These are phyloP conservation scores for Nemophila menziesii DNA, from an alignment of 257 asterid species.

Conservation along the genomic window DNA sequence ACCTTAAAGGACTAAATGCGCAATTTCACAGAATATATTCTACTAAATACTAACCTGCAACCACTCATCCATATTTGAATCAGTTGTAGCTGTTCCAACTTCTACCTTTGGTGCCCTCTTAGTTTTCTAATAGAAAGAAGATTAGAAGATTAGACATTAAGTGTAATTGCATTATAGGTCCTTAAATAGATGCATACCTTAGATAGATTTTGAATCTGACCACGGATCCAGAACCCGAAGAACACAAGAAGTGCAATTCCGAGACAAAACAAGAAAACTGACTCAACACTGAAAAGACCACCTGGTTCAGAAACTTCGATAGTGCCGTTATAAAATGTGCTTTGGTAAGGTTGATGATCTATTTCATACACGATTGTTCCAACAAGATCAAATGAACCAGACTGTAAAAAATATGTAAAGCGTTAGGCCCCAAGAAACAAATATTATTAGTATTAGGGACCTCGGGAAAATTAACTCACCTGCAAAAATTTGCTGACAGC, in stretches of 20 bases:
- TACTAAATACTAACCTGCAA: slow-evolving; percentile 55
- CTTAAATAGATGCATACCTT: slow-evolving; percentile 69
- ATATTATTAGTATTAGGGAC: not conserved
- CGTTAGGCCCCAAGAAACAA: not conserved
- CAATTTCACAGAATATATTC: not conserved
- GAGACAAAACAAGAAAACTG: slow-evolving; percentile 84
- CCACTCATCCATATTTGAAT: slow-evolving; percentile 91
- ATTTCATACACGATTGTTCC: slow-evolving; percentile 85
- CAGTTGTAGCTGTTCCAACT: slow-evolving; percentile 88
- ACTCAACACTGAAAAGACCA: slow-evolving; percentile 74
- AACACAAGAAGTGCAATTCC: slow-evolving; percentile 59
- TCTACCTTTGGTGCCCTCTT: slow-evolving; percentile 93
- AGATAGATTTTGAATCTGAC: slow-evolving; percentile 56
- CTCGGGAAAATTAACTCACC: slow-evolving; percentile 28
- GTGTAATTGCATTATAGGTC: too few species aligned
- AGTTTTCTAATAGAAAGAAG: slow-evolving; percentile 40
- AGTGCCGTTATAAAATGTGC: slow-evolving; percentile 81
- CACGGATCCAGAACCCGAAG: slow-evolving; percentile 54
- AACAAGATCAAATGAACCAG: slow-evolving; percentile 88
- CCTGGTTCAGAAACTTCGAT: slow-evolving; percentile 86
- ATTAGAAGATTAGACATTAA: not conserved
- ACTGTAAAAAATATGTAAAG: slow-evolving; percentile 28
- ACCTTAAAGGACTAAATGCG: not conserved
- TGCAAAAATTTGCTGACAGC: slow-evolving; percentile 95
- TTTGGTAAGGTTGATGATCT: slow-evolving; percentile 67